phyloP scores from a whole-genome alignment of 2,329 filamentous ascomycete species.

The Cladophialophora chaetospira region DNA sequence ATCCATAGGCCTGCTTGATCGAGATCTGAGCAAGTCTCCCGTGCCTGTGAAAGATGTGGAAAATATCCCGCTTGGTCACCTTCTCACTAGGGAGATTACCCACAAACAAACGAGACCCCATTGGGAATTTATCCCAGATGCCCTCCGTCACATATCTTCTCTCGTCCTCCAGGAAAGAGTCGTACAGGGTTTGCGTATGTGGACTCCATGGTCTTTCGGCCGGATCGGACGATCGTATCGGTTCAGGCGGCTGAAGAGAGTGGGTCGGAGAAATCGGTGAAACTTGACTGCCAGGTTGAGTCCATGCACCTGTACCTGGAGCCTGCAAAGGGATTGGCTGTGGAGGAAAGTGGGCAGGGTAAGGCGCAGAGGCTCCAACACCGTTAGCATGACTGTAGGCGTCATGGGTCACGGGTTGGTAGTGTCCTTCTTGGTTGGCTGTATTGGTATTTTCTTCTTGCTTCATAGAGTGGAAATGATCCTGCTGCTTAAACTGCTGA shows the following conservation, averaged over 20 bases:
- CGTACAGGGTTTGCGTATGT: constrained; percentile 52
- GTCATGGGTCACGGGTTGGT: constrained; percentile 6
- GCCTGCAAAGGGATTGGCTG: constrained; percentile 17
- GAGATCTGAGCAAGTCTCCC: constrained; percentile 91
- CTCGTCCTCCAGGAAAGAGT: constrained; percentile 54
- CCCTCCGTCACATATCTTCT: constrained; percentile 55
- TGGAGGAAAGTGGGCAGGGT: constrained; percentile 5
- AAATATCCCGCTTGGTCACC: constrained; percentile 90
- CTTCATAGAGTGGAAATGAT: too few species aligned
- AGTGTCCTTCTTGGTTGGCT: background rate
- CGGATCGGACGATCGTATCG: constrained; percentile 23
- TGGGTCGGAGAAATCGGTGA: constrained; percentile 13
- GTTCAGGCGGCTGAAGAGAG: constrained; percentile 14
- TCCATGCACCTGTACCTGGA: constrained; percentile 11
- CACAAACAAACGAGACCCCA: constrained; percentile 52
- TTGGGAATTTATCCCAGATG: constrained; percentile 54
- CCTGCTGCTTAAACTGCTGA: too few species aligned
- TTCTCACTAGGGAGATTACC: constrained; percentile 87
- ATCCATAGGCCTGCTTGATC: constrained; percentile 94
- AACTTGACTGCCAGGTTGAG: constrained; percentile 11
- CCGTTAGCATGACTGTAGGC: constrained; percentile 6
- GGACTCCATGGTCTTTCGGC: constrained; percentile 52
- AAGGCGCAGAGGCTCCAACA: constrained; percentile 8
- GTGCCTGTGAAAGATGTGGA: constrained; percentile 83
- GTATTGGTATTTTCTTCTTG: background rate